Percentiles rank a stretch among this genome's conserved stretches.
Evolutionary conservation across 371 early-diverging fungal genomes (phyloP).

Genomic region (Apophysomyces elegans): DNA sequence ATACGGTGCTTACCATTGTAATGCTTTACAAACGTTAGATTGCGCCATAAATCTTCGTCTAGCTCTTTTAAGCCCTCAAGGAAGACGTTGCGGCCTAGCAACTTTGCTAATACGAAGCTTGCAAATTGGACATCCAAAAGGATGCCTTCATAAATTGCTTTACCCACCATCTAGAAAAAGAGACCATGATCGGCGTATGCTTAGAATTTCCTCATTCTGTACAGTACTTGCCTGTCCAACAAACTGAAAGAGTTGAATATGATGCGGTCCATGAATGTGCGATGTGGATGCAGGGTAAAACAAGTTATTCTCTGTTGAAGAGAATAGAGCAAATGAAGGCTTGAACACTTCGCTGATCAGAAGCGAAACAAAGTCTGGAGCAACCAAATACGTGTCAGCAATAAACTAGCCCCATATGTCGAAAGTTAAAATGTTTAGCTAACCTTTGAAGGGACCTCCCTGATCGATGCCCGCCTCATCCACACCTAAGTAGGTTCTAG

Average conservation of each 20-base stretch:
- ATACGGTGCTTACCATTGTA: constrained; percentile 57
- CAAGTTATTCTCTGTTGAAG: constrained; percentile 57
- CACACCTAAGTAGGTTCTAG: constrained; percentile 49
- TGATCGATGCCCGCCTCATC: constrained; percentile 92
- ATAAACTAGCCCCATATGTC: neutral
- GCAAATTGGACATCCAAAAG: constrained; percentile 90
- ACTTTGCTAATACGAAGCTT: constrained; percentile 80
- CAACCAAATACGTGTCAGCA: constrained; percentile 51
- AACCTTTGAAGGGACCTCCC: constrained; percentile 90
- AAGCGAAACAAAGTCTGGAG: constrained; percentile 82
- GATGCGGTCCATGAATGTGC: constrained; percentile 49
- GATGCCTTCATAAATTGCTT: constrained; percentile 90
- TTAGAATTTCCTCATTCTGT: neutral
- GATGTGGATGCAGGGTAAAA: constrained; percentile 72
- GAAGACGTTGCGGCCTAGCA: constrained; percentile 75
- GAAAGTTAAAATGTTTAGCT: neutral
- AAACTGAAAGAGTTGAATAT: constrained; percentile 73
- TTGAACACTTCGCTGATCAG: constrained; percentile 79
- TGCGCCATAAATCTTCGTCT: constrained; percentile 81
- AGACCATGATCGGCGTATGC: neutral
- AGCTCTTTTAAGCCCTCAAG: constrained; percentile 84
- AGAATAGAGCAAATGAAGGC: constrained; percentile 73
- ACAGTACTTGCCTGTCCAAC: constrained; percentile 66
- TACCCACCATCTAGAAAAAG: constrained; percentile 68
- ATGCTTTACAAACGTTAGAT: constrained; percentile 80